These are phyloP conservation scores for Dimargaris xerosporica DNA, from an alignment of 192 early-diverging fungal species.

Conservation along the genomic window DNA sequence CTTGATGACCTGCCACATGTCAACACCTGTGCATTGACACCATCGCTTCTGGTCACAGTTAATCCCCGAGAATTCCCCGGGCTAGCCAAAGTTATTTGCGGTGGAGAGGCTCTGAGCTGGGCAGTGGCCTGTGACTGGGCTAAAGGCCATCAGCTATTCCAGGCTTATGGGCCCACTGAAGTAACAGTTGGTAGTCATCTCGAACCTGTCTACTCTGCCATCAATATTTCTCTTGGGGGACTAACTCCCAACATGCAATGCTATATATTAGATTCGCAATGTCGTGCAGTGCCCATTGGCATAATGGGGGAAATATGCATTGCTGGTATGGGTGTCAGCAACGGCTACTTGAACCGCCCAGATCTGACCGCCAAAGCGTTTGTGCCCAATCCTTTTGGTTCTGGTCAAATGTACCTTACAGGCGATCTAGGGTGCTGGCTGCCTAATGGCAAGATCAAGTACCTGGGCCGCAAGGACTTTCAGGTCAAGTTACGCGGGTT, in stretches of 20 bases:
- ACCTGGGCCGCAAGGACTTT: not conserved
- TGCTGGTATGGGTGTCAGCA: not conserved
- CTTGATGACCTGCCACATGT: not conserved
- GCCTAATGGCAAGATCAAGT: not conserved
- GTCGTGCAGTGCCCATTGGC: conserved; percentile 15
- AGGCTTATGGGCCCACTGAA: not conserved
- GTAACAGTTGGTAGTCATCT: not conserved
- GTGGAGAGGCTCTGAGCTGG: not conserved
- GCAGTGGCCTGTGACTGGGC: not conserved
- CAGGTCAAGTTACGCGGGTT: conserved; percentile 8
- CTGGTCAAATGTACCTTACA: not conserved
- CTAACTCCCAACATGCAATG: not conserved
- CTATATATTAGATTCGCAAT: not conserved
- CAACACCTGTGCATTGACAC: not conserved
- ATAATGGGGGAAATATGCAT: conserved; percentile 1
- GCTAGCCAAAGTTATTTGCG: not conserved
- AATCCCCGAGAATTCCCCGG: not conserved
- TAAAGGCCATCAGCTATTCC: no score
- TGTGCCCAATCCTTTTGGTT: not conserved
- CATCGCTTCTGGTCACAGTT: not conserved
- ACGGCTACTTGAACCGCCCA: not conserved
- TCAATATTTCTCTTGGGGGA: not conserved
- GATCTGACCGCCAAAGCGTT: not conserved
- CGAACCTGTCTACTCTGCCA: not conserved
- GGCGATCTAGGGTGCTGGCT: conserved; percentile 1